Evolutionary conservation across 345 rosid genomes (phyloP).

Genomic region (Psidium friedrichsthalianum): DNA sequence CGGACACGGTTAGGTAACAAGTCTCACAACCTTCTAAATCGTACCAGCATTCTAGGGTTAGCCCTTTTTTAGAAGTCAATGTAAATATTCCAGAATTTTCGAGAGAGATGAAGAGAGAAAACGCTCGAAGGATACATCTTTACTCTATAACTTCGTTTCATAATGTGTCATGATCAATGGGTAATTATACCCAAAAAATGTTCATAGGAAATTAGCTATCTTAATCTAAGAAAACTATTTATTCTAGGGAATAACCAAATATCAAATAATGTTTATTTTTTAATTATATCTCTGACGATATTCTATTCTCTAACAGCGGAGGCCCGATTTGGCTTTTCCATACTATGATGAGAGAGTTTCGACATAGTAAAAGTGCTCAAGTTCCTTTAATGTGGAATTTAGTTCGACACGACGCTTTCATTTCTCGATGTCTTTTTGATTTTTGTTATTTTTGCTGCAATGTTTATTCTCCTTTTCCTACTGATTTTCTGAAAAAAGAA

Average conservation of each 20-base stretch:
- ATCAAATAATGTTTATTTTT: neutral
- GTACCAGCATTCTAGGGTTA: neutral
- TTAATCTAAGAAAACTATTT: neutral
- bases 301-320: neutral
- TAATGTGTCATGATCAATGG: neutral
- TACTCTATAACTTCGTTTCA: neutral
- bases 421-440: neutral
- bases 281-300: neutral
- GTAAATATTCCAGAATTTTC: fast-evolving
- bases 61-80: neutral
- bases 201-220: neutral
- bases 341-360: neutral
- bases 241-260: neutral
- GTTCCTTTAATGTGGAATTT: neutral
- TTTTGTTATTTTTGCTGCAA: neutral
- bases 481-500: neutral
- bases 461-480: neutral
- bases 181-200: neutral
- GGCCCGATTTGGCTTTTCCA: neutral
- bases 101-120: neutral
- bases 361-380: neutral
- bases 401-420: neutral
- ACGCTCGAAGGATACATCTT: neutral
- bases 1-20: neutral
- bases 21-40: neutral